Evolutionary conservation across 1,284 basidiomycete genomes (phyloP).

Genomic region (Inonotus hispidus): DNA sequence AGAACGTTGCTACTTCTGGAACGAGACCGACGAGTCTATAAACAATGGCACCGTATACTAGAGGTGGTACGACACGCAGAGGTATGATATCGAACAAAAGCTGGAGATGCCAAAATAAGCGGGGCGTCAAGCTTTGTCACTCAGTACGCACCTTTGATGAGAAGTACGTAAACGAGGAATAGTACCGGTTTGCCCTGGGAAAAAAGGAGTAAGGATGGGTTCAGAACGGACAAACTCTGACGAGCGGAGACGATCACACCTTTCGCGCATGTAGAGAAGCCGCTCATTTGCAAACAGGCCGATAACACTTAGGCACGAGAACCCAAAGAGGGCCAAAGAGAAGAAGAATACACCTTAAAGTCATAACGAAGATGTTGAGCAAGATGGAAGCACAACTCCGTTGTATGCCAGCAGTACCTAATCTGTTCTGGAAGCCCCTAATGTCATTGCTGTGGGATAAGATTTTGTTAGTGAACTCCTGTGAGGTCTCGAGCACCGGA

Average conservation of each 20-base stretch:
- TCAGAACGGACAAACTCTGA: not conserved
- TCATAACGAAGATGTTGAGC: constrained; percentile 1
- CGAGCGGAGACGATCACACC: constrained; percentile 41
- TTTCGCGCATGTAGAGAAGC: constrained; percentile 93
- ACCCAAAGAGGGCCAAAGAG: constrained; percentile 90
- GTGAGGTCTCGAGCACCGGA: constrained; percentile 6
- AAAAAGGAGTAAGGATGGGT: not conserved
- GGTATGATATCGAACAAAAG: constrained; percentile 95
- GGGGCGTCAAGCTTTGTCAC: not conserved
- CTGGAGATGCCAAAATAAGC: constrained; percentile 30
- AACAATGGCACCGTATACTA: constrained; percentile 91
- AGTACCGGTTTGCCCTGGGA: constrained; percentile 89
- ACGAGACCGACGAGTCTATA: constrained; percentile 94
- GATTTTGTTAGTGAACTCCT: constrained; percentile 12
- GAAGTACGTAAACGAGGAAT: constrained; percentile 94
- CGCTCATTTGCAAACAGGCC: constrained; percentile 92
- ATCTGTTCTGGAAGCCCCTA: constrained; percentile 87
- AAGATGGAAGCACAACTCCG: not conserved
- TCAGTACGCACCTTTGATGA: constrained; percentile 65
- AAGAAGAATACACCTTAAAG: constrained; percentile 91
- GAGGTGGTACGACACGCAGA: constrained; percentile 87
- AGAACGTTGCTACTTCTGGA: constrained; percentile 82
- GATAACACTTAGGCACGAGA: constrained; percentile 90
- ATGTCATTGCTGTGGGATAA: constrained; percentile 72
- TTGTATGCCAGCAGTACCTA: constrained; percentile 40